Conservation (phyloP, 495 filamentous ascomycete genomes). For the Pyronema domesticum region DNA sequence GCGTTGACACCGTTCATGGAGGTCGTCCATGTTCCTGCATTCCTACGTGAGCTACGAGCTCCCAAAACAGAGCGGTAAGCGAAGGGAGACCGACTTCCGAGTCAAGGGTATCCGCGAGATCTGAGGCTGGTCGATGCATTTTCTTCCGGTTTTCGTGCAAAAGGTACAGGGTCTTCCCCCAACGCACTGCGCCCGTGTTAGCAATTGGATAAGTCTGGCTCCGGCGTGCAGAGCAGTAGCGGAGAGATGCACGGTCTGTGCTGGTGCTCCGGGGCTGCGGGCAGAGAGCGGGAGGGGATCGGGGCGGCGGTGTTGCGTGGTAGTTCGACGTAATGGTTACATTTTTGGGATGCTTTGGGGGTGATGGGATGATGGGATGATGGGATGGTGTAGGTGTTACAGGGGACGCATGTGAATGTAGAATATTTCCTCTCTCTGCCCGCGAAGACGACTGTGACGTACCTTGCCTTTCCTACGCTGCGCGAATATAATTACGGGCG, state of each 20-base stretch:
- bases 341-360: neutral
- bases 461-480: constrained; percentile 20
- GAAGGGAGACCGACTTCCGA: constrained; percentile 20
- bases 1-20: constrained; percentile 21
- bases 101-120: constrained; percentile 26
- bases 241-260: neutral
- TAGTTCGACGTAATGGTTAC: neutral
- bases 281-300: neutral
- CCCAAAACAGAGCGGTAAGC: neutral
- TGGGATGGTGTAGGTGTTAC: too few relatives aligned
- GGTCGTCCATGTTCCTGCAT: constrained; percentile 24
- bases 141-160: constrained; percentile 18
- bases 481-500: neutral
- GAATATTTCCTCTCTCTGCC: too few relatives aligned
- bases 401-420: too few relatives aligned
- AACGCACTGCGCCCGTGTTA: constrained; percentile 12
- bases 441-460: neutral
- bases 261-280: neutral
- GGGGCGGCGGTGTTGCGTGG: neutral
- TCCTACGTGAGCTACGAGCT: neutral
- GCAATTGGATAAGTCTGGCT: neutral
- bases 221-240: neutral
- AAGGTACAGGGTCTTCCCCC: constrained; percentile 24
- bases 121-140: constrained; percentile 21
- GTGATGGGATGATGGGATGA: too few relatives aligned